Conservation (phyloP, 768 basidiomycete species). For the Leccinellum rugosiceps region DNA sequence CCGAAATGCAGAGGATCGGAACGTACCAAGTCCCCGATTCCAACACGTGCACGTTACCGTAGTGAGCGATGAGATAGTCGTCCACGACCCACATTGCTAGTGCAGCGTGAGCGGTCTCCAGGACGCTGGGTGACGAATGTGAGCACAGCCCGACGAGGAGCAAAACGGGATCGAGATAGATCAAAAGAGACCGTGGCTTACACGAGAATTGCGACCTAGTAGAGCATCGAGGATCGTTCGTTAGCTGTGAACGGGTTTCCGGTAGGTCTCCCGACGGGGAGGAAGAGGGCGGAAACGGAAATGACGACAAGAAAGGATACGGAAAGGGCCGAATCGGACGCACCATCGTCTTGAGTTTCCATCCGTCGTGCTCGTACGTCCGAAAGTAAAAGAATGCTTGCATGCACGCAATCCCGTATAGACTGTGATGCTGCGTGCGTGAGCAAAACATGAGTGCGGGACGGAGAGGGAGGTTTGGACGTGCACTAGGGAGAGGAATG, state of each 20-base stretch:
- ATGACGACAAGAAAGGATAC: neutral
- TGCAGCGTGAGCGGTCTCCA: slow-evolving; percentile 22
- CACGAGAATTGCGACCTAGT: slow-evolving; percentile 24
- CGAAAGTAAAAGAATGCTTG: slow-evolving; percentile 29
- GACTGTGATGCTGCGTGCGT: slow-evolving; percentile 4
- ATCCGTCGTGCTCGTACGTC: slow-evolving; percentile 17
- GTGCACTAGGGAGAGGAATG: slow-evolving; percentile 19
- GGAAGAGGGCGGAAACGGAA: neutral
- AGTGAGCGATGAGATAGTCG: slow-evolving; percentile 20
- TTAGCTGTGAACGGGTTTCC: neutral
- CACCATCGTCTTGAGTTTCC: slow-evolving; percentile 21
- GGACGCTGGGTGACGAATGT: slow-evolving; percentile 6
- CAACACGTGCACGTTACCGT: slow-evolving; percentile 9
- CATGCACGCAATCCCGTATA: slow-evolving; percentile 28
- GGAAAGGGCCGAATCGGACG: neutral
- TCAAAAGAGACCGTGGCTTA: neutral
- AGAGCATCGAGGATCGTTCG: neutral
- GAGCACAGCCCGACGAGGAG: no score
- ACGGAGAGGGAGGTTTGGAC: no score
- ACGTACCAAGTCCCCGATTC: slow-evolving; percentile 22
- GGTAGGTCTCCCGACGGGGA: neutral
- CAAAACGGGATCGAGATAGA: neutral
- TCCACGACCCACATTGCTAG: slow-evolving; percentile 25
- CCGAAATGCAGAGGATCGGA: neutral
- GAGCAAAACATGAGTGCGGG: no score